Evolutionary conservation across 1,139 yeast species (phyloP).

Genomic region (Kodamaea sp.): DNA sequence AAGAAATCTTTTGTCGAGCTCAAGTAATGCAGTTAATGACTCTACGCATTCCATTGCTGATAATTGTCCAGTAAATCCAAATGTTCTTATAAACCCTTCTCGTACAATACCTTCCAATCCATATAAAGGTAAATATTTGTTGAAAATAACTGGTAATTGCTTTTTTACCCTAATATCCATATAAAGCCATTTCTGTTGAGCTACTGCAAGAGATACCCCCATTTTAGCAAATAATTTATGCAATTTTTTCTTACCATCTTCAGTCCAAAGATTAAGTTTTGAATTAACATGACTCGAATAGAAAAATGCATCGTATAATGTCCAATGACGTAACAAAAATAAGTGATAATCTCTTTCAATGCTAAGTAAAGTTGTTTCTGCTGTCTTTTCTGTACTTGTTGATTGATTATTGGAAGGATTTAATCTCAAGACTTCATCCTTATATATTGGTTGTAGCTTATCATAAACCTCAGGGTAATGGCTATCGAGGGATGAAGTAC

Average conservation of each 20-base stretch:
- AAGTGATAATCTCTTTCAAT: constrained; percentile 83
- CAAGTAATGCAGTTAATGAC: constrained; percentile 78
- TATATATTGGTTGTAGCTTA: constrained; percentile 65
- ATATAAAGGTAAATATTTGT: constrained; percentile 65
- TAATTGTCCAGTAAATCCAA: constrained; percentile 81
- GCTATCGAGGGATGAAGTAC: constrained; percentile 77
- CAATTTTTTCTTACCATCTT: constrained; percentile 80
- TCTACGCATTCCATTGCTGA: constrained; percentile 95
- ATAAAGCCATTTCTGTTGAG: constrained; percentile 91
- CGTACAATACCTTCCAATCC: constrained; percentile 81
- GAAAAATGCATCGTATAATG: constrained; percentile 83
- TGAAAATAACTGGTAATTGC: constrained; percentile 65
- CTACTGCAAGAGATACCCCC: constrained; percentile 88
- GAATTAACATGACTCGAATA: constrained; percentile 90
- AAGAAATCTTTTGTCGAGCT: constrained; percentile 48
- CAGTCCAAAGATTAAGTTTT: constrained; percentile 83
- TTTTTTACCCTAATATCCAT: constrained; percentile 79
- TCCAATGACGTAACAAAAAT: constrained; percentile 88
- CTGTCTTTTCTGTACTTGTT: constrained; percentile 37
- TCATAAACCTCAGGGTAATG: constrained; percentile 77
- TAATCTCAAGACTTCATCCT: constrained; percentile 80
- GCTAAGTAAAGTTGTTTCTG: constrained; percentile 61
- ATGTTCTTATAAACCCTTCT: constrained; percentile 82
- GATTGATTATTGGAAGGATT: constrained; percentile 27
- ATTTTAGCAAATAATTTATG: constrained; percentile 92